phyloP scores from a whole-genome alignment of 495 filamentous ascomycete species.

The Apodospora peruviana region DNA sequence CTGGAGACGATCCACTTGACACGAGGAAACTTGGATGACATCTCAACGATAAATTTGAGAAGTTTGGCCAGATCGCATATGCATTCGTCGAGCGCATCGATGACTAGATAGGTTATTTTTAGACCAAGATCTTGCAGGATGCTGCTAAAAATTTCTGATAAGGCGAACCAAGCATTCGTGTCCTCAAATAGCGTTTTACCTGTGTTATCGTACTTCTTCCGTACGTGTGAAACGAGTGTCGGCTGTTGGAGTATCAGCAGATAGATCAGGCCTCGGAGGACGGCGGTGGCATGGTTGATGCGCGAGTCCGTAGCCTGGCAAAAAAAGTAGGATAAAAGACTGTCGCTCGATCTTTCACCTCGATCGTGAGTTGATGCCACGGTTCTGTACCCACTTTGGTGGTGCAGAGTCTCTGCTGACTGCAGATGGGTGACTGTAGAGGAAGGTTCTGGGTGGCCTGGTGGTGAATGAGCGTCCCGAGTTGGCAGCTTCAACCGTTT shows the following conservation, averaged over 20 bases:
- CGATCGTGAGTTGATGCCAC: too few species aligned
- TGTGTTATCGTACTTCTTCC: conserved; percentile 20
- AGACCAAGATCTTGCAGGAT: conserved; percentile 28
- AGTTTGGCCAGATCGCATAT: conserved; percentile 18
- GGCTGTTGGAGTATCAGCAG: conserved; percentile 30
- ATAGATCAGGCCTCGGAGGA: conserved; percentile 38
- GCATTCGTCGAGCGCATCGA: conserved; percentile 43
- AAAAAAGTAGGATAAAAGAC: conserved; percentile 41
- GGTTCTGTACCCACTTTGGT: too few species aligned
- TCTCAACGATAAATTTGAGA: conserved; percentile 26
- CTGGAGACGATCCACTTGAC: conserved; percentile 30
- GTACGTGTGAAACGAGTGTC: conserved; percentile 27
- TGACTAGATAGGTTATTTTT: conserved; percentile 23
- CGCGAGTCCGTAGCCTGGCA: conserved; percentile 30
- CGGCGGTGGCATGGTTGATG: conserved; percentile 34
- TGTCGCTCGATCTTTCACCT: too few species aligned
- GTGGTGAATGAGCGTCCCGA: too few species aligned
- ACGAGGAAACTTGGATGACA: conserved; percentile 8
- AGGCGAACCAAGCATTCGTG: conserved; percentile 22
- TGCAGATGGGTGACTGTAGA: too few species aligned
- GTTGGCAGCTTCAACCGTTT: too few species aligned
- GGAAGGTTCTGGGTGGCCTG: too few species aligned
- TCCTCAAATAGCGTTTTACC: conserved; percentile 27
- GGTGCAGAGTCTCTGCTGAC: too few species aligned
- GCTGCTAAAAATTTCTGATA: conserved; percentile 23